These are phyloP conservation scores for Penicillium sp. DNA, from an alignment of 2,329 filamentous ascomycete genomes.

Conservation along the genomic window DNA sequence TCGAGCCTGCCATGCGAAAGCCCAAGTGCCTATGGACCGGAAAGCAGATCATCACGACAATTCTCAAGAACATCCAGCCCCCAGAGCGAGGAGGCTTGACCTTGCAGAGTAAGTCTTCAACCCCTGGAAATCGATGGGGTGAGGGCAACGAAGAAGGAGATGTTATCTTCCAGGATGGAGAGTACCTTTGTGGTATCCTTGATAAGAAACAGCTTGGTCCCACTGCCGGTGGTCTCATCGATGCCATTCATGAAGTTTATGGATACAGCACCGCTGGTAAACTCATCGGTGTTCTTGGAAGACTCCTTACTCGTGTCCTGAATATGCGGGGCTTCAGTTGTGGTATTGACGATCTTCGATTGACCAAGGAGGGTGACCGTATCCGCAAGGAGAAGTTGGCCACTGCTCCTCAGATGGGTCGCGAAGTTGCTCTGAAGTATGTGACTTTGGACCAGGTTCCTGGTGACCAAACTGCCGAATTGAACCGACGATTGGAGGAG, in stretches of 20 bases:
- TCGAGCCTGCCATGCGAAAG: slow-evolving; percentile 78
- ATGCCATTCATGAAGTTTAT: slow-evolving; percentile 90
- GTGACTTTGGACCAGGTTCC: slow-evolving; percentile 72
- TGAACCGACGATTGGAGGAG: slow-evolving; percentile 77
- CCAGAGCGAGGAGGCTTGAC: slow-evolving; percentile 71
- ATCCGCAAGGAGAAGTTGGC: slow-evolving; percentile 66
- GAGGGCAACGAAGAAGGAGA: slow-evolving; percentile 66
- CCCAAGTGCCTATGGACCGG: slow-evolving; percentile 85
- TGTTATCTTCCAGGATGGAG: slow-evolving; percentile 81
- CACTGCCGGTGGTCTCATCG: slow-evolving; percentile 79
- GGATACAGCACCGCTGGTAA: slow-evolving; percentile 83
- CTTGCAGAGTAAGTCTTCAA: slow-evolving; percentile 74
- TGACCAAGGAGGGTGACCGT: slow-evolving; percentile 76
- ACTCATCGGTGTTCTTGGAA: slow-evolving; percentile 82
- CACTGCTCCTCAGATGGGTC: slow-evolving; percentile 66
- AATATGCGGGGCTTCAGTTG: slow-evolving; percentile 96
- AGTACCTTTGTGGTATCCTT: slow-evolving; percentile 84
- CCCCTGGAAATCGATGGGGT: slow-evolving; percentile 78
- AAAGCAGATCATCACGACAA: slow-evolving; percentile 91
- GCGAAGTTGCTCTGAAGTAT: slow-evolving; percentile 79
- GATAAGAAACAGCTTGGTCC: slow-evolving; percentile 96
- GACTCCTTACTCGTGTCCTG: slow-evolving; percentile 82
- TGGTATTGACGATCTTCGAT: slow-evolving; percentile 90
- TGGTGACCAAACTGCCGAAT: slow-evolving; percentile 65
- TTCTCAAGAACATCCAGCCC: slow-evolving; percentile 88